Evolutionary conservation across 2,329 filamentous ascomycete species (phyloP).

Genomic region (Fusarium xyrophilum): DNA sequence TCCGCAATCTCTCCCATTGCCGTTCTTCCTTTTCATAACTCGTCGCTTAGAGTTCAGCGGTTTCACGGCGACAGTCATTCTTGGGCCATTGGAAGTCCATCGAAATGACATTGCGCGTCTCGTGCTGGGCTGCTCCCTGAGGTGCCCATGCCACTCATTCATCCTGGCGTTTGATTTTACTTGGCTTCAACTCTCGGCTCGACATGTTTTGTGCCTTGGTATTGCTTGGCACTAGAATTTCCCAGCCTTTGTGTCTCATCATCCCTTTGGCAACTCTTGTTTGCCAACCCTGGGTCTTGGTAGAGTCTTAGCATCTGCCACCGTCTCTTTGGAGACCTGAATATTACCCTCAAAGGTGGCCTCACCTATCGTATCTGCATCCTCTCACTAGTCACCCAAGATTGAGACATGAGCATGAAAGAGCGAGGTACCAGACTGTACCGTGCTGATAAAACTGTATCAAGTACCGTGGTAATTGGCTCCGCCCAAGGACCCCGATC

Average conservation of each 20-base stretch:
- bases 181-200: conserved; percentile 33
- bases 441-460: conserved; percentile 31
- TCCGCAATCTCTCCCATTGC: conserved; percentile 5
- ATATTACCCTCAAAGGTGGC: conserved; percentile 7
- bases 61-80: conserved; percentile 1
- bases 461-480: not conserved
- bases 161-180: conserved; percentile 23
- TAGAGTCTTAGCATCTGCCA: conserved; percentile 21
- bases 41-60: not conserved
- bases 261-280: conserved; percentile 23
- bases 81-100: not conserved
- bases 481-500: conserved; percentile 13
- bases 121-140: not conserved
- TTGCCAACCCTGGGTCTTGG: conserved; percentile 11
- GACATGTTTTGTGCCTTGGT: conserved; percentile 30
- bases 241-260: conserved; percentile 23
- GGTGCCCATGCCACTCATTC: conserved; percentile 3
- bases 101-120: not conserved
- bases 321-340: conserved; percentile 4
- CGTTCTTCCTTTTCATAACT: not conserved
- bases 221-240: conserved; percentile 24
- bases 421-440: conserved; percentile 16
- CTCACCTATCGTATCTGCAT: conserved; percentile 13
- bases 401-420: not conserved
- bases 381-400: conserved; percentile 1